Percentiles rank a stretch among this genome's conserved stretches.
phyloP scores from a whole-genome alignment of 2,329 filamentous ascomycete genomes.

The Neofusicoccum kwambonambiense region DNA sequence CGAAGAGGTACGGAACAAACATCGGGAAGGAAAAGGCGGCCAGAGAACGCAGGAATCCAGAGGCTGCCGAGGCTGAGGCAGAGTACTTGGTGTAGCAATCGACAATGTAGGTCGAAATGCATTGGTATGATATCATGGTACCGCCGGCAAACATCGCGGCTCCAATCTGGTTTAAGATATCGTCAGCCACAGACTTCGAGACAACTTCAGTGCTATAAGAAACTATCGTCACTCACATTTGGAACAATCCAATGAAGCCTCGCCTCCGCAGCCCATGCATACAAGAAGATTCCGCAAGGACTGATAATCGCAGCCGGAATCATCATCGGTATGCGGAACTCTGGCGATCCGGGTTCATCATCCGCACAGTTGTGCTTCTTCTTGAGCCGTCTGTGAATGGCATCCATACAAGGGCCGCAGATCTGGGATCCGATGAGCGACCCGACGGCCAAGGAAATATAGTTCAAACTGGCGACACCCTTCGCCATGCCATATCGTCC shows the following conservation, averaged over 20 bases:
- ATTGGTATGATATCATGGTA: slow-evolving; percentile 44
- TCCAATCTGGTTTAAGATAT: slow-evolving; percentile 38
- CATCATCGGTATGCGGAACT: slow-evolving; percentile 52
- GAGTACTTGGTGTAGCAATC: slow-evolving; percentile 52
- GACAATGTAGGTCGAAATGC: slow-evolving; percentile 56
- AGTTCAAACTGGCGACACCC: slow-evolving; percentile 63
- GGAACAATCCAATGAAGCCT: slow-evolving; percentile 55
- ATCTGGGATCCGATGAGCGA: slow-evolving; percentile 52
- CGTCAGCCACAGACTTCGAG: too few species aligned
- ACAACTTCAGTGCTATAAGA: background rate
- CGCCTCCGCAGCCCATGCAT: slow-evolving; percentile 56
- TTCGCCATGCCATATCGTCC: slow-evolving; percentile 54
- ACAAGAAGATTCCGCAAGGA: slow-evolving; percentile 55
- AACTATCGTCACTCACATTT: slow-evolving; percentile 29
- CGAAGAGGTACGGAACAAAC: slow-evolving; percentile 44
- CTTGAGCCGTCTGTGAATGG: slow-evolving; percentile 51
- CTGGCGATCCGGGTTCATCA: slow-evolving; percentile 40
- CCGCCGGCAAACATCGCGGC: slow-evolving; percentile 51
- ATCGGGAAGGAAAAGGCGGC: slow-evolving; percentile 49
- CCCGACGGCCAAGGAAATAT: slow-evolving; percentile 61
- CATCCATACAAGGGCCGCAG: slow-evolving; percentile 50
- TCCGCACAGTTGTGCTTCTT: slow-evolving; percentile 35
- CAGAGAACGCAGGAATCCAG: slow-evolving; percentile 47
- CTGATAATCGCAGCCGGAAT: slow-evolving; percentile 53
- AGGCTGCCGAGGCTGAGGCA: slow-evolving; percentile 51